These are phyloP conservation scores for Theobroma grandiflorum DNA, from an alignment of 441 rosid genomes.

Conservation along the genomic window DNA sequence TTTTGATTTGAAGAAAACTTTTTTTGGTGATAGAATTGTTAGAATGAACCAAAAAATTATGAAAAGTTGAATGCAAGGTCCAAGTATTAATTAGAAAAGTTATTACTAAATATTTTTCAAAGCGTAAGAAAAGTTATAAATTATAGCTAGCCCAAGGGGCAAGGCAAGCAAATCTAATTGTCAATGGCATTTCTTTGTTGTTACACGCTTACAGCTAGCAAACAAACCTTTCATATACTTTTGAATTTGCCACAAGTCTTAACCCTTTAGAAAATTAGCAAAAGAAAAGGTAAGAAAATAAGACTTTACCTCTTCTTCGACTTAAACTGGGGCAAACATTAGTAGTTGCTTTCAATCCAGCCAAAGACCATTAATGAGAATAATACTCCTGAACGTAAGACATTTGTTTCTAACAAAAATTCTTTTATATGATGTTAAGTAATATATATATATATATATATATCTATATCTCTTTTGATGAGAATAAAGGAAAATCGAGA, in stretches of 20 bases:
- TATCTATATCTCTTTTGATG: too few species aligned
- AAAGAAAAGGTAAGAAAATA: too few species aligned
- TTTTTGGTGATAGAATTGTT: not conserved
- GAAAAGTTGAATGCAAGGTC: not conserved
- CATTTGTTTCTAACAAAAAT: too few species aligned
- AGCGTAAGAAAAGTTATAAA: not conserved
- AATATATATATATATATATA: too few species aligned
- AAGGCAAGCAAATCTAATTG: not conserved
- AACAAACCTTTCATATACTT: not conserved
- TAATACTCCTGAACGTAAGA: too few species aligned
- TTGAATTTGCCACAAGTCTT: not conserved
- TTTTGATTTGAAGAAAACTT: not conserved
- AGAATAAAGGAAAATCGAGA: too few species aligned
- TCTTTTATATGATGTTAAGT: too few species aligned
- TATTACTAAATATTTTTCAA: not conserved
- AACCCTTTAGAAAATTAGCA: not conserved
- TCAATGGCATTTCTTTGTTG: not conserved
- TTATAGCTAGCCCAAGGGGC: too few species aligned
- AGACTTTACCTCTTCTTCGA: too few species aligned
- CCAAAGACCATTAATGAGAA: too few species aligned
- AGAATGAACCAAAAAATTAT: not conserved
- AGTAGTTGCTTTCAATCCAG: too few species aligned
- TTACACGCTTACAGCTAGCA: slow-evolving; percentile 17
- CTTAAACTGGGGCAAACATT: too few species aligned
- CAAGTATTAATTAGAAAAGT: not conserved